These are phyloP conservation scores for Penicillium simplicissimum DNA, from an alignment of 495 filamentous ascomycete species.

Conservation along the genomic window DNA sequence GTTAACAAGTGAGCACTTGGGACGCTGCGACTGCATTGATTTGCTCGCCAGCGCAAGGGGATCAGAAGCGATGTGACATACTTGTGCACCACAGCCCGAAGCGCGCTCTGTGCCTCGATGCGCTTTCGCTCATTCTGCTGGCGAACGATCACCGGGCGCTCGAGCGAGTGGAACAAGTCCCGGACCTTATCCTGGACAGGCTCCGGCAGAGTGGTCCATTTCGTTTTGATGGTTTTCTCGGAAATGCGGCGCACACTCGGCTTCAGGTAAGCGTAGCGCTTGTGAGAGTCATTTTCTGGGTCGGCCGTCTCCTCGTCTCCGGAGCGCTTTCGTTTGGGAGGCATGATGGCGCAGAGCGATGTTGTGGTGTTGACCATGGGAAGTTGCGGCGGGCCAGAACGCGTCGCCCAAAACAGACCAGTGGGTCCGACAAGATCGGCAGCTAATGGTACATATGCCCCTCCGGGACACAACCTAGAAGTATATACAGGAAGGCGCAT, in stretches of 20 bases:
- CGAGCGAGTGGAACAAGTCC: slow-evolving; percentile 53
- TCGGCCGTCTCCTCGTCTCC: slow-evolving; percentile 25
- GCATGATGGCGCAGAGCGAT: slow-evolving; percentile 22
- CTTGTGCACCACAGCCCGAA: slow-evolving; percentile 52
- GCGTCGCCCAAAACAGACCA: slow-evolving; percentile 20
- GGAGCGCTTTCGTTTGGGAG: slow-evolving; percentile 41
- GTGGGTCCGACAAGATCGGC: slow-evolving; percentile 3
- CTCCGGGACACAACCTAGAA: neutral
- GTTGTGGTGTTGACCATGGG: slow-evolving; percentile 1
- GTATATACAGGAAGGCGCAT: neutral
- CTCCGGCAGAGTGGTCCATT: slow-evolving; percentile 58
- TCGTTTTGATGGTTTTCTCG: slow-evolving; percentile 55
- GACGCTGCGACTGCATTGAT: neutral
- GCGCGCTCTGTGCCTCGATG: slow-evolving; percentile 55
- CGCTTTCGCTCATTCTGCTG: slow-evolving; percentile 56
- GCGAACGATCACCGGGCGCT: slow-evolving; percentile 56
- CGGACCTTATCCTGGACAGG: slow-evolving; percentile 52
- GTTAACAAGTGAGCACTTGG: slow-evolving; percentile 19
- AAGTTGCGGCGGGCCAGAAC: slow-evolving; percentile 9
- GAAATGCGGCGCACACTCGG: slow-evolving; percentile 54
- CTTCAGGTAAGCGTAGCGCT: slow-evolving; percentile 48
- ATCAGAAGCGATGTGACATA: slow-evolving; percentile 16
- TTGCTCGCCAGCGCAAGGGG: neutral
- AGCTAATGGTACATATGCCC: neutral
- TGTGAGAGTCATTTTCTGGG: slow-evolving; percentile 25